phyloP scores from a whole-genome alignment of 345 rosid genomes.

The Pistacia integerrima region DNA sequence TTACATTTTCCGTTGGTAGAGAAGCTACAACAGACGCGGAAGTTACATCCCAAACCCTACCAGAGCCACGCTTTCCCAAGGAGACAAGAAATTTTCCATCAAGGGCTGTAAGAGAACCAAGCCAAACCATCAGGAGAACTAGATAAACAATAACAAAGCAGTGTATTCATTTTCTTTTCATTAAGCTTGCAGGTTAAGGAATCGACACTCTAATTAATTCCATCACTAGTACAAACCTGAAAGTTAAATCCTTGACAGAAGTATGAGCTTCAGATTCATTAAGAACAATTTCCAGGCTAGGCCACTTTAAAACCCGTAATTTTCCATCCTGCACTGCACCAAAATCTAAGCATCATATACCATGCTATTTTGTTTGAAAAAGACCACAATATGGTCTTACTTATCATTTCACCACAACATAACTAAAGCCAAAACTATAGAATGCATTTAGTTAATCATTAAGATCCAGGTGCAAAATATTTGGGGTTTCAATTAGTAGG shows the following conservation, averaged over 20 bases:
- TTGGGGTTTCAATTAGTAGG: neutral
- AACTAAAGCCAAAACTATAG: neutral
- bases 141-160: constrained; percentile 3
- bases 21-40: constrained; percentile 58
- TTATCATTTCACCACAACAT: neutral
- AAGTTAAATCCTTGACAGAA: constrained; percentile 64
- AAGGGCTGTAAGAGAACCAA: constrained; percentile 49
- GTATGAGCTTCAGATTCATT: constrained; percentile 68
- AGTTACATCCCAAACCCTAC: constrained; percentile 86
- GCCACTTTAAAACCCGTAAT: constrained; percentile 89
- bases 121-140: constrained; percentile 22
- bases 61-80: constrained; percentile 66
- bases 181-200: constrained; percentile 11
- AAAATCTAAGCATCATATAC: constrained; percentile 43
- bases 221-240: constrained; percentile 55
- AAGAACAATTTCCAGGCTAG: constrained; percentile 69
- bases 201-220: constrained; percentile 16
- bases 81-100: constrained; percentile 86
- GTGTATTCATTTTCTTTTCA: neutral
- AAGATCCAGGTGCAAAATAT: neutral
- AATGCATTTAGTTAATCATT: neutral
- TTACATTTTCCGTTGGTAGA: constrained; percentile 68
- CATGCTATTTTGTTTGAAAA: constrained; percentile 21
- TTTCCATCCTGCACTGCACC: constrained; percentile 87
- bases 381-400: neutral